A percentile compares a stretch with the other conserved stretches of the same genome.
Evolutionary conservation across 768 basidiomycete species (phyloP).

Genomic region (Suillus ampliporus): DNA sequence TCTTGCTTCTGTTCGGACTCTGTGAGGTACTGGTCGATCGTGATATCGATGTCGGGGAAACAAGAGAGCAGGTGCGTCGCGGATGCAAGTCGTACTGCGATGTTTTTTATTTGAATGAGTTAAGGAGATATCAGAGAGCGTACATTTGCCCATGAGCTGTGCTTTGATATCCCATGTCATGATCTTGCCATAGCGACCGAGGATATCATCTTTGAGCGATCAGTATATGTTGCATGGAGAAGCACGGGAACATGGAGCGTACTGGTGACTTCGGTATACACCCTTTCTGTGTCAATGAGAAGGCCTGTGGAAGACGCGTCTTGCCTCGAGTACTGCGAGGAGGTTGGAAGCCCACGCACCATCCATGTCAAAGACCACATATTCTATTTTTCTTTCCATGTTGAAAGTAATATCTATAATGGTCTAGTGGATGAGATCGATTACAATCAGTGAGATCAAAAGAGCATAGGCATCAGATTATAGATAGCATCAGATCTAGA

Average conservation of each 20-base stretch:
- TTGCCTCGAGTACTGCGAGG: slow-evolving; percentile 7
- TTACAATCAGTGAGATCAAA: background rate
- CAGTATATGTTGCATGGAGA: background rate
- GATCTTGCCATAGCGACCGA: slow-evolving; percentile 69
- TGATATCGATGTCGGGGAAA: slow-evolving; percentile 75
- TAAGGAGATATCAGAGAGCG: slow-evolving; percentile 16
- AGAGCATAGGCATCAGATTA: background rate
- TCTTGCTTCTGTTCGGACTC: slow-evolving; percentile 66
- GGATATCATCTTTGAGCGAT: slow-evolving; percentile 62
- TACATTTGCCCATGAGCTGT: slow-evolving; percentile 88
- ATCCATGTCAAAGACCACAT: slow-evolving; percentile 78
- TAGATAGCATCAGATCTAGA: background rate
- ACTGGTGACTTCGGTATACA: slow-evolving; percentile 85
- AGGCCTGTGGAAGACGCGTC: slow-evolving; percentile 50
- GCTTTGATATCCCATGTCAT: slow-evolving; percentile 93
- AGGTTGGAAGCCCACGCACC: slow-evolving; percentile 43
- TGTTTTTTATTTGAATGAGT: background rate
- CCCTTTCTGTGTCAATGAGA: slow-evolving; percentile 76
- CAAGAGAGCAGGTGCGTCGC: slow-evolving; percentile 73
- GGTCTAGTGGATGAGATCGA: background rate
- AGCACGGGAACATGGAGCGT: slow-evolving; percentile 27
- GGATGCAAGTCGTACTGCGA: slow-evolving; percentile 66
- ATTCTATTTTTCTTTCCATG: slow-evolving; percentile 46
- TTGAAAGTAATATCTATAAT: background rate
- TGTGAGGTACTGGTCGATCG: slow-evolving; percentile 60